Evolutionary conservation across 2,329 filamentous ascomycete species (phyloP), one percentile per base, ranked within the genome.

Genomic region (Colletotrichum costaricense): DNA sequence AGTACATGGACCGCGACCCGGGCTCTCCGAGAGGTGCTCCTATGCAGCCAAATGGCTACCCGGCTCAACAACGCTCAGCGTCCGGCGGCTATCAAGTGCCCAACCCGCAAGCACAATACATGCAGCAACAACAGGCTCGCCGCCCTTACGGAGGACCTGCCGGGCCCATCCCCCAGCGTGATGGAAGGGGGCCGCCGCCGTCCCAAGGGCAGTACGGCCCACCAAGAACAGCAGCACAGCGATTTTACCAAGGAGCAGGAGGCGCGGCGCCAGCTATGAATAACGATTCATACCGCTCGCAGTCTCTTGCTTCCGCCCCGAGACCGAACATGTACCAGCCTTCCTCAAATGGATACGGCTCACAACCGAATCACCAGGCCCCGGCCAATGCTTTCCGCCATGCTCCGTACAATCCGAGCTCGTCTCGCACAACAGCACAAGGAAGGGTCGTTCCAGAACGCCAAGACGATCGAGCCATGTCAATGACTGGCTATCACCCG

Each of bases 391-490:
- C 93, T 56, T 95, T 95, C 79, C 92, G 95, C 67, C 93, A 95
- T 77, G 91, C 93, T 72, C 93, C 92, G 35, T 96, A 94, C 79
- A 90, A 92, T 77, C 86, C 84, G 75, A 87, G 89, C 68, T 89
- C 91, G 77, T 92, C 95, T 2, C 89, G 93, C 74, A 97, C 95
- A 62, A 99, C 97, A 3, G 94, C 95, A 9, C 95, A 98, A 81
- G 97, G 97, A 38, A 91, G 97, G 74, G 88, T 97, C 46, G 95
- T 99, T 9, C 97, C 97, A 1, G 95, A 98, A 80, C 92, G 96
- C 67, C 93, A 95, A 74, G 94, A 97, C 78, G 96, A 98, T 82
- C 91, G 97, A 71, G 92, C 97, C 75, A 98, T 98, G 97, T 98
- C 96, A 58, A 93, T 99, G 93, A 97, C 93, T 5, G 94, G 94